Base-by-base conservation (phyloP, 352 stramenopile species). In the Pythium sp. region DNA sequence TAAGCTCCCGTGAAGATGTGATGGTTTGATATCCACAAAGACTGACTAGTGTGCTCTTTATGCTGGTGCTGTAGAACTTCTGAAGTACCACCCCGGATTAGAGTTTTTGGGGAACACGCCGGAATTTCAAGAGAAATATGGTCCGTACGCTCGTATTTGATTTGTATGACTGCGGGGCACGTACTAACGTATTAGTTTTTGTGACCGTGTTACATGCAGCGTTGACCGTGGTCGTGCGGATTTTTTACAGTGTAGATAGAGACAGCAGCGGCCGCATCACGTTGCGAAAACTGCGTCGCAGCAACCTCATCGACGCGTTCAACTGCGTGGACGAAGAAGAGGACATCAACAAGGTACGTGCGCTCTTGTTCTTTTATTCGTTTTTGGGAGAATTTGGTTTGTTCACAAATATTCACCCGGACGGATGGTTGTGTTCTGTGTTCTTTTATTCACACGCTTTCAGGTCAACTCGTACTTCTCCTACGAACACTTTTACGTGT, bases 111-210 rank as follows among this genome's bases (percentile, higher is more conserved):
- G 94, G 49, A 95, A 94, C 58, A 98, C 98, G 66, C 92, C 95
- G n/a, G 98, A 99, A 74, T 99, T 99, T 82, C 98, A 99, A 81
- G 95, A 99, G 72, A 99, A 99, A 89, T 99, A 99, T 81, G 88
- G 86, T 22, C 34, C 8, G 24, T 26, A 26, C 24, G 24, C 24
- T 26, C 24, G 24, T 26, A 26, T 26, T 26, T 26, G 24, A 26
- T 26, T 26, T 26, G 24, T 26, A 0, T 26, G 24, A 26, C 24
- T 26, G 24, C 24, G 24, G 24, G 24, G 24, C 24, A 26, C 24
- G 30, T 57, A 58, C 24, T 58, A n/a, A 58, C 51, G 12, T 14
- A 18, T n/a, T 14, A 1, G 15, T 26, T 34, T 34, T 18, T 14
- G n/a, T 34, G 24, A 30, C 32, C 32, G 32, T 9, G 8, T 9